Base-by-base conservation (phyloP, 495 filamentous ascomycete genomes). In the Pyrenula aspistea region DNA sequence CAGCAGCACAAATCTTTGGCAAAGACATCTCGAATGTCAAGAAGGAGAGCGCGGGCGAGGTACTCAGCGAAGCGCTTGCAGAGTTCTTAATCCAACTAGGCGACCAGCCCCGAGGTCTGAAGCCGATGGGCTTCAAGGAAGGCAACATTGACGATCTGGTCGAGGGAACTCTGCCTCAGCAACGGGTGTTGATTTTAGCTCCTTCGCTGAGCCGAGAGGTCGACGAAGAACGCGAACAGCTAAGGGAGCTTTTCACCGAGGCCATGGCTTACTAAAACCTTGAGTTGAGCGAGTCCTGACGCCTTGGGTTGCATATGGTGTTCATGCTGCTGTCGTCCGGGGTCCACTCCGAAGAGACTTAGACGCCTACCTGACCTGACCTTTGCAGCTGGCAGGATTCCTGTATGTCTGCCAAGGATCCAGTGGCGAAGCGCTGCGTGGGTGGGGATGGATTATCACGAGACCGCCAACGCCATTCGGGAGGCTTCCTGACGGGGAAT, bases 121-220 rank as follows among this genome's bases (percentile, higher is more conserved):
- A 87, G 69, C 83, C 78, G 48, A 66, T 98, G 47, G 93, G 93
- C 0, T 97, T 96, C 66, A 77, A 77, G 56, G 67, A 66, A 2
- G 77, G 76, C 12, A 82, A 98, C 74, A 72, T 98, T 12, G 85
- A 90, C 23, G 80, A 70, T 2, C 70, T 98, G 59, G 90, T 98
- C 12, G 91, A 97, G 67, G 94, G 93, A 1, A 97, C 93, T 22
- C 81, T 98, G 51, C 93, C 93, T 23, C 93, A 98, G 73, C 77
- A 79, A 51, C 76, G 93, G 51, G 93, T 98, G 52, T 65, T 97
- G 60, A 92, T 91, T 87, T 70, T 98, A 53, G 94, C 94, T 47
- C 93, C 93, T 2, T 87, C 79, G 52, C 69, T 97, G 61, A 83
- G 80, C 52, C 81, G 79, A 58, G 83, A 83, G 65, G 62, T 78